Conservation (phyloP, 768 basidiomycete genomes). For the Daedaleopsis nitida region DNA sequence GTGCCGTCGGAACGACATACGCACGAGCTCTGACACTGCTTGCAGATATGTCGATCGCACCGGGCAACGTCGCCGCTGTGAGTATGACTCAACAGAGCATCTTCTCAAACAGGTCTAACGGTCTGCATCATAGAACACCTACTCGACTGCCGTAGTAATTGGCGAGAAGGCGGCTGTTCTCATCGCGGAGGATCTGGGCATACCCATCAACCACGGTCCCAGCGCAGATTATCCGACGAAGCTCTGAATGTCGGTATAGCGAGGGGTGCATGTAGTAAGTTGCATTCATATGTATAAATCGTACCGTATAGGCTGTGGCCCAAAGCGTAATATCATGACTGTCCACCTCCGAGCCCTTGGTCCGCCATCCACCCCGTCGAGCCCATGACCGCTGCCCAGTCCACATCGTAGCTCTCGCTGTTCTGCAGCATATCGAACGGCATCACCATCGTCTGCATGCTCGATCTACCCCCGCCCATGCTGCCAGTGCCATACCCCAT, state of each 20-base stretch:
- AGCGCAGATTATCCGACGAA: too few relatives aligned
- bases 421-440: conserved; percentile 27
- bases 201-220: conserved; percentile 9
- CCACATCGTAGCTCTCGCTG: conserved; percentile 20
- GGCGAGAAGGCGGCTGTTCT: conserved; percentile 66
- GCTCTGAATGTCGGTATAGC: background rate
- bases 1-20: background rate
- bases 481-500: background rate
- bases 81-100: background rate
- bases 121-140: conserved; percentile 37
- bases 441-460: conserved; percentile 20
- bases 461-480: background rate
- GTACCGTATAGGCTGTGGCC: background rate
- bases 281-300: background rate
- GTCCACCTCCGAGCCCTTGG: background rate
- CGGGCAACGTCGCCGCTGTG: conserved; percentile 40
- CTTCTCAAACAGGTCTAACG: background rate
- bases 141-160: conserved; percentile 44
- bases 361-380: background rate
- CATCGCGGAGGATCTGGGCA: conserved; percentile 54
- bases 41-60: conserved; percentile 43
- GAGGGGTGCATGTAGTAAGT: background rate
- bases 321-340: background rate
- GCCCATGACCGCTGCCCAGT: conserved; percentile 22
- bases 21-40: too few relatives aligned